Base-by-base conservation (phyloP, 192 early-diverging fungal species). In the Rhizophagus sp. region DNA sequence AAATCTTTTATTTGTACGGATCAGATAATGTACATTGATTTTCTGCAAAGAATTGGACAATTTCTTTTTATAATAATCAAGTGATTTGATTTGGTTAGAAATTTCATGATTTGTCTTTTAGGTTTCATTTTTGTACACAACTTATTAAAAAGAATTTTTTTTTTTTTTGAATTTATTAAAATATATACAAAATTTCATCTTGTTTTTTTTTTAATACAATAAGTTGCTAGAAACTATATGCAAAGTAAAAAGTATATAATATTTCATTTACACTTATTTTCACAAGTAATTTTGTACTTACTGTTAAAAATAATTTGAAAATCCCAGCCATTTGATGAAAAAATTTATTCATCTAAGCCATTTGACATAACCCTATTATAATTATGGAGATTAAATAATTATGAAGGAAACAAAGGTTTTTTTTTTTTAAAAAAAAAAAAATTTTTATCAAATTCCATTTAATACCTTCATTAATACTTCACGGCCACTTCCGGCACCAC, bases 391-490 rank as follows among this genome's bases (percentile, higher is more conserved):
- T 27, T 65, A 65, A 65, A 65, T 4, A 27, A 19, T 27, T 24
- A 41, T 7, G 30, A 33, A 70, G 5, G 33, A 41, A 70, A 39
- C 0, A 22, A 44, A 24, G 8, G 5, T 39, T 19, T 44, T 70
- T 3, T 22, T 69, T 47, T 47, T 44, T 44, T 0, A 44, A 10
- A 47, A 47, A 12, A 47, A 12, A 12, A 2, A 12, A 3, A 69
- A 36, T 12, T 41, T n/a, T 39, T 5, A 70, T 70, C 41, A 9
- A 69, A 19, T 44, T 33, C 6, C 6, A 70, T 39, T n/a, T 6
- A 39, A 68, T 90, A 90, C 22, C 79, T 86, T 88, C 62, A 90
- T 74, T 44, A 88, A 52, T 0, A 87, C 84, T 17, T 83, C 73
- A 67, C 88, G 84, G 7, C 83, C 83, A 47, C 80, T 84, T 19